Evolutionary conservation across 1,139 yeast species (phyloP).

Genomic region (Scheffersomyces illinoinensis): DNA sequence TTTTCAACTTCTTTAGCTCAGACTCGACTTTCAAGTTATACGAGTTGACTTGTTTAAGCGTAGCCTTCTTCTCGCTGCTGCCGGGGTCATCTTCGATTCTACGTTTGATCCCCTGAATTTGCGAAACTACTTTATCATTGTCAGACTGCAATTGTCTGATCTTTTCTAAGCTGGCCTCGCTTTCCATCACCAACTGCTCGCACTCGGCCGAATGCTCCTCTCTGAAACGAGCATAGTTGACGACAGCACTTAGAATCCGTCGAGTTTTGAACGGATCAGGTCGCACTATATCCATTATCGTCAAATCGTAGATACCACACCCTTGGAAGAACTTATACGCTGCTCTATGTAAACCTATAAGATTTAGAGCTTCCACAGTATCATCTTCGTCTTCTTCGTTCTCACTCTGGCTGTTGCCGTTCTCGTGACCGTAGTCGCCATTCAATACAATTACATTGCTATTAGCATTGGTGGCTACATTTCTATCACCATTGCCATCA

Average conservation of each 20-base stretch:
- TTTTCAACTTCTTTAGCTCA: constrained; percentile 63
- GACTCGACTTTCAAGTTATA: constrained; percentile 62
- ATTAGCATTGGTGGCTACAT: background rate
- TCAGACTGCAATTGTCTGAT: constrained; percentile 30
- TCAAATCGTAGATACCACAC: constrained; percentile 79
- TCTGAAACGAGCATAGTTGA: constrained; percentile 81
- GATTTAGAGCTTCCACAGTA: constrained; percentile 20
- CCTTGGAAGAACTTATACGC: constrained; percentile 63
- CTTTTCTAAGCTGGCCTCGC: constrained; percentile 51
- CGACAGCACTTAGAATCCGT: constrained; percentile 76
- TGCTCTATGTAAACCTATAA: constrained; percentile 58
- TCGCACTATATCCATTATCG: constrained; percentile 59
- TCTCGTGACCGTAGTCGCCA: constrained; percentile 1
- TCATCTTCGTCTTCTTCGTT: constrained; percentile 30
- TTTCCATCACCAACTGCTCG: constrained; percentile 55
- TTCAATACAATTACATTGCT: background rate
- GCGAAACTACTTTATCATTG: constrained; percentile 41
- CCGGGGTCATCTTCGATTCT: constrained; percentile 19
- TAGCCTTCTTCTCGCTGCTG: constrained; percentile 24
- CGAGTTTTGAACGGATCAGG: constrained; percentile 71
- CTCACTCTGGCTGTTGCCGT: constrained; percentile 1
- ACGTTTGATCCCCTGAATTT: constrained; percentile 41
- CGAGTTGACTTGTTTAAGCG: constrained; percentile 48
- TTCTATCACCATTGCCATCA: background rate
- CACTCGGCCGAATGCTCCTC: constrained; percentile 75